Evolutionary conservation across 805 yeast species (phyloP).

Genomic region (Monosporozyma unispora): DNA sequence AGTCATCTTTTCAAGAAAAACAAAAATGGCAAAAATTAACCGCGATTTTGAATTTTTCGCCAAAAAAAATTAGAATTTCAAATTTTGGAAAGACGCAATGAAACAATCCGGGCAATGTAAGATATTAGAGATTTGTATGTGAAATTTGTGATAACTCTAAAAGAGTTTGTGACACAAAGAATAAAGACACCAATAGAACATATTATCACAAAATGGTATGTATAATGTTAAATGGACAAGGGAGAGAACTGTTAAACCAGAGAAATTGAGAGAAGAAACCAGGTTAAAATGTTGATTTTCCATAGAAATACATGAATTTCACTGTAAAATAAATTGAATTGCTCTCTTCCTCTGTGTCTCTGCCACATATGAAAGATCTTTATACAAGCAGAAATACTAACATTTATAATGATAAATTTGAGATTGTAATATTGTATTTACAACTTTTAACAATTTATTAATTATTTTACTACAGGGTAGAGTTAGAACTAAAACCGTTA

Average conservation of each 20-base stretch:
- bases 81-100: too few relatives aligned
- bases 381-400: background rate
- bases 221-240: background rate
- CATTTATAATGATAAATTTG: background rate
- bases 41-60: too few relatives aligned
- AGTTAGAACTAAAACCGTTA: slow-evolving; percentile 99
- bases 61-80: too few relatives aligned
- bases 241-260: background rate
- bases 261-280: background rate
- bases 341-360: too few relatives aligned
- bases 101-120: background rate
- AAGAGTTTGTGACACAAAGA: background rate
- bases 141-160: background rate
- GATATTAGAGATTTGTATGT: background rate
- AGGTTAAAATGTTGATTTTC: background rate
- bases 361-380: too few relatives aligned
- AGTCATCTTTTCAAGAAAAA: too few relatives aligned
- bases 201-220: background rate
- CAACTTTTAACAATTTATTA: background rate
- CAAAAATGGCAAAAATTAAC: too few relatives aligned
- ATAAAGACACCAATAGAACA: background rate
- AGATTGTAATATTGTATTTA: background rate
- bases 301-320: too few relatives aligned
- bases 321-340: too few relatives aligned
- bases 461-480: slow-evolving; percentile 66